These are phyloP conservation scores for Omphalotus guepiniiformis DNA, from an alignment of 768 basidiomycete species.

Conservation along the genomic window DNA sequence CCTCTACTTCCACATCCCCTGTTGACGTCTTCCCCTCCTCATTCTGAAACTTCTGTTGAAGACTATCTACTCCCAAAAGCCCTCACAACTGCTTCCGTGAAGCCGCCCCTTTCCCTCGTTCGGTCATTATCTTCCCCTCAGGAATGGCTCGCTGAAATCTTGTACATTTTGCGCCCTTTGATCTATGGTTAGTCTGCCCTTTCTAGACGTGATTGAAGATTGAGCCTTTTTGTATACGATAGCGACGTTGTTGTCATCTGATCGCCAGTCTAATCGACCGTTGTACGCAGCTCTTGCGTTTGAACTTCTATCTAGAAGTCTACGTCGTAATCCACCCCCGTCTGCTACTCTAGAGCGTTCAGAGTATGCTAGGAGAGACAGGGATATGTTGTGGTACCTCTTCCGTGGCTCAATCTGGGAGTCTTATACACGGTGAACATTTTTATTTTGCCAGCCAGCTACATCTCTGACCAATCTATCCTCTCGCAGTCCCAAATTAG, in stretches of 20 bases:
- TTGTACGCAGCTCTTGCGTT: slow-evolving; percentile 60
- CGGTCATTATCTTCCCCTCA: slow-evolving; percentile 54
- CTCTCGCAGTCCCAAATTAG: slow-evolving; percentile 67
- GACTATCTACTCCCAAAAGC: slow-evolving; percentile 84
- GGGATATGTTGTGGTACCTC: slow-evolving; percentile 80
- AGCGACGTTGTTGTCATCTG: slow-evolving; percentile 41
- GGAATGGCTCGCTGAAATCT: slow-evolving; percentile 70
- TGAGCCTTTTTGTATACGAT: slow-evolving; percentile 9
- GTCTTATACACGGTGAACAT: slow-evolving; percentile 61
- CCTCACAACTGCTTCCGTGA: slow-evolving; percentile 67
- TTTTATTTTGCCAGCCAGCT: not conserved
- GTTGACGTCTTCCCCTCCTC: slow-evolving; percentile 47
- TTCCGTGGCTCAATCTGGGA: slow-evolving; percentile 86
- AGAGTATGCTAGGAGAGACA: slow-evolving; percentile 81
- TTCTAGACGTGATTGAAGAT: not conserved
- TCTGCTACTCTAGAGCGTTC: slow-evolving; percentile 63
- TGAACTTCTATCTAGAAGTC: slow-evolving; percentile 69
- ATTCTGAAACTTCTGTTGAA: slow-evolving; percentile 58
- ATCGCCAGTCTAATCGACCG: slow-evolving; percentile 53
- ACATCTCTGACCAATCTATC: not conserved
- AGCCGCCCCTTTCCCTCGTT: slow-evolving; percentile 64
- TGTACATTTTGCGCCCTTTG: slow-evolving; percentile 72
- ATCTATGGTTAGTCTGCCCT: slow-evolving; percentile 57
- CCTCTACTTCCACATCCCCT: slow-evolving; percentile 63
- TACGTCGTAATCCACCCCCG: slow-evolving; percentile 63